Percentiles rank a stretch among this genome's conserved stretches.
Evolutionary conservation across 371 early-diverging fungal genomes (phyloP).

Genomic region (Mortierella sp.): DNA sequence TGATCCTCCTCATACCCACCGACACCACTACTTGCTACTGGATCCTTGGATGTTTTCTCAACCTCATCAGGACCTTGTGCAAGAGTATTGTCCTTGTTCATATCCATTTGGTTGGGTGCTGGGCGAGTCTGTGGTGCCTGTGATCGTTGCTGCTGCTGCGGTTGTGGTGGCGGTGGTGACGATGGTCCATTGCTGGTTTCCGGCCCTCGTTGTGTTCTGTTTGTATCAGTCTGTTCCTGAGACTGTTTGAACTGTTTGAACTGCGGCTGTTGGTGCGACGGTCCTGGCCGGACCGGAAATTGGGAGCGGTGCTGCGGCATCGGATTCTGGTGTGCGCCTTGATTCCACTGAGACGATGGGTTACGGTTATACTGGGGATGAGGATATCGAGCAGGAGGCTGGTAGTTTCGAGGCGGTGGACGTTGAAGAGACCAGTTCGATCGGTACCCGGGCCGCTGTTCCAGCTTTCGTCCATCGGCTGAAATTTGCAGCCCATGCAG

Average conservation of each 20-base stretch:
- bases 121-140: not conserved
- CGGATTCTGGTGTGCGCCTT: too few relatives aligned
- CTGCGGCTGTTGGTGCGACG: not conserved
- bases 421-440: too few relatives aligned
- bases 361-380: too few relatives aligned
- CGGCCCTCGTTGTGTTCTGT: not conserved
- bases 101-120: too few relatives aligned
- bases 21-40: not conserved
- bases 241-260: not conserved
- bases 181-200: not conserved
- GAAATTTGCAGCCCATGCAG: constrained; percentile 21
- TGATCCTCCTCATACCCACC: constrained; percentile 8
- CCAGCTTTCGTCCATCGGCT: constrained; percentile 23
- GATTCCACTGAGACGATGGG: too few relatives aligned
- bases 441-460: constrained; percentile 1
- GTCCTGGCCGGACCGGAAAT: too few relatives aligned
- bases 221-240: constrained; percentile 6
- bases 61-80: not conserved
- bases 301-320: not conserved
- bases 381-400: not conserved
- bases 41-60: not conserved
- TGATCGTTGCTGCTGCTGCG: constrained; percentile 6
- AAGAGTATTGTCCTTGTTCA: not conserved
- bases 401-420: too few relatives aligned
- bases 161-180: not conserved